Evolutionary conservation across 768 basidiomycete genomes (phyloP).

Genomic region (Kwoniella newhampshirensis): DNA sequence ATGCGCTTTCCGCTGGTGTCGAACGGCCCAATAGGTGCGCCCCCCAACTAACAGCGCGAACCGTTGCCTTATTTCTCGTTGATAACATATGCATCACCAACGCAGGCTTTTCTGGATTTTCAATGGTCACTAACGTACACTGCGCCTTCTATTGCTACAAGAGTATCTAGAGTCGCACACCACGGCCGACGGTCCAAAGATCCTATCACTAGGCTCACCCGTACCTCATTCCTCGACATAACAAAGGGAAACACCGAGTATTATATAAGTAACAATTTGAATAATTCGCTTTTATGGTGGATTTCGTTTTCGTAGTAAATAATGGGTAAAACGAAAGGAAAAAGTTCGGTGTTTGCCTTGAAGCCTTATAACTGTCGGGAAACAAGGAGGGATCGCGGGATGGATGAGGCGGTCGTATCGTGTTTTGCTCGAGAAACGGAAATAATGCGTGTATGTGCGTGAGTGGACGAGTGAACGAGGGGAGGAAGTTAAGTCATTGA

Average conservation of each 20-base stretch:
- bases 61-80: no score
- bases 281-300: slow-evolving; percentile 4
- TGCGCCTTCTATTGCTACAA: not conserved
- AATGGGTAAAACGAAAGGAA: no score
- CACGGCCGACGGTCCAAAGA: slow-evolving; percentile 47
- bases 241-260: not conserved
- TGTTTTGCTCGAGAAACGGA: slow-evolving; percentile 5
- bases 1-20: no score
- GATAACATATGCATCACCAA: not conserved
- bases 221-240: slow-evolving; percentile 2
- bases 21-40: no score
- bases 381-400: slow-evolving; percentile 43
- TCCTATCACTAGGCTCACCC: slow-evolving; percentile 54
- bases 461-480: slow-evolving; percentile 5
- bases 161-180: not conserved
- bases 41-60: no score
- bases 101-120: slow-evolving; percentile 7
- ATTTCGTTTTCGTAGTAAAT: slow-evolving; percentile 4
- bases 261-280: not conserved
- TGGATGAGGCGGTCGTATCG: slow-evolving; percentile 53
- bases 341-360: slow-evolving; percentile 2
- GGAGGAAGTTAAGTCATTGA: slow-evolving; percentile 10
- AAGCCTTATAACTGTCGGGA: not conserved
- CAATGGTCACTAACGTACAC: slow-evolving; percentile 3
- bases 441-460: slow-evolving; percentile 4